These are phyloP conservation scores for Euphorbia corollata DNA, from an alignment of 441 rosid genomes.

Conservation along the genomic window DNA sequence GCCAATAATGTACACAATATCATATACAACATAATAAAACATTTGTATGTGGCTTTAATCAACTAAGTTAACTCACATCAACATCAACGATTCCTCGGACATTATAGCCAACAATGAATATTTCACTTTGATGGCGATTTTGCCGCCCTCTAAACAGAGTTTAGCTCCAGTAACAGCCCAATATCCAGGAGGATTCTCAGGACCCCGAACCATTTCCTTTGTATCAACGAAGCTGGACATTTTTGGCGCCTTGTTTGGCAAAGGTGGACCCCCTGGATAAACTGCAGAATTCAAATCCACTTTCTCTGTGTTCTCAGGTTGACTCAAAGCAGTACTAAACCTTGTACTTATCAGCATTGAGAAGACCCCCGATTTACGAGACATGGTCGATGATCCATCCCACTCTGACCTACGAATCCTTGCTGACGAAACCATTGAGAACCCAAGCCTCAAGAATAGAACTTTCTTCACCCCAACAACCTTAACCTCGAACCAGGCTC, in stretches of 20 bases:
- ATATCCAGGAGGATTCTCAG: conserved; percentile 80
- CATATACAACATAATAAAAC: conserved; percentile 26
- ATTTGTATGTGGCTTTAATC: conserved; percentile 5
- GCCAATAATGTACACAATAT: conserved; percentile 15
- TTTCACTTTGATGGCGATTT: conserved; percentile 71
- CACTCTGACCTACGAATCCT: conserved; percentile 65
- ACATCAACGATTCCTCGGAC: conserved; percentile 65
- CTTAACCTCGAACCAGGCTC: conserved; percentile 90
- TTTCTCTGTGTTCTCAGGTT: conserved; percentile 42
- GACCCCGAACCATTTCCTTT: conserved; percentile 83
- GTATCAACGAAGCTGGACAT: conserved; percentile 74
- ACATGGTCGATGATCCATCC: conserved; percentile 58
- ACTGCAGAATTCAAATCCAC: conserved; percentile 78
- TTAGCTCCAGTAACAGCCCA: conserved; percentile 96
- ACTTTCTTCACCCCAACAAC: conserved; percentile 73
- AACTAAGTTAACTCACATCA: conserved; percentile 23
- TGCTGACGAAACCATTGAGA: conserved; percentile 59
- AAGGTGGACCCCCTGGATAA: conserved; percentile 71
- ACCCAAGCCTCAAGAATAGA: conserved; percentile 79
- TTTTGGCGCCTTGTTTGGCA: conserved; percentile 46
- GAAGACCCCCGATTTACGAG: conserved; percentile 72
- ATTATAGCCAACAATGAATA: conserved; percentile 69
- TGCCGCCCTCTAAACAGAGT: conserved; percentile 69
- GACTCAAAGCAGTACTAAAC: conserved; percentile 46
- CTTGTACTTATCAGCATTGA: conserved; percentile 61